phyloP scores from a whole-genome alignment of 1,284 basidiomycete genomes.

The Austroboletus niveus region DNA sequence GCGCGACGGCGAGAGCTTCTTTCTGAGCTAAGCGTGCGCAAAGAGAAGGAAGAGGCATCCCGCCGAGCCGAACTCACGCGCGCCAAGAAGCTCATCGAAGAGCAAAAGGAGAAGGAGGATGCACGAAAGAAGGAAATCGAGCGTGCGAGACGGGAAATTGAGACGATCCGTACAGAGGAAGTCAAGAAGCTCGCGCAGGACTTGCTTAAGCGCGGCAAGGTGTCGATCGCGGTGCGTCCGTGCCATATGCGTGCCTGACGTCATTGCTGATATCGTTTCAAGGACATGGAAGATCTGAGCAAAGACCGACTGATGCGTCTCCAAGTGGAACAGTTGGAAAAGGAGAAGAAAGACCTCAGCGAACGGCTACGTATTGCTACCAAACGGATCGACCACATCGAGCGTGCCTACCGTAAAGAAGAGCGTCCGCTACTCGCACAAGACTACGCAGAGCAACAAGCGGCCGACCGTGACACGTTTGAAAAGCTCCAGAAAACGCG shows the following conservation, averaged over 20 bases:
- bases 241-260: conserved; percentile 1
- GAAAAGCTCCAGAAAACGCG: conserved; percentile 63
- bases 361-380: conserved; percentile 82
- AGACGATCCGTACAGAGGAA: conserved; percentile 80
- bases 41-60: conserved; percentile 89
- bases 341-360: conserved; percentile 90
- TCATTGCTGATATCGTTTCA: background rate
- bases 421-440: conserved; percentile 84
- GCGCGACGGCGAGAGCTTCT: conserved; percentile 87
- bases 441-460: conserved; percentile 90
- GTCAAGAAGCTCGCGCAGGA: conserved; percentile 89
- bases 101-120: conserved; percentile 66
- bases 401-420: conserved; percentile 94
- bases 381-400: conserved; percentile 94
- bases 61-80: conserved; percentile 73
- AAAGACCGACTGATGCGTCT: conserved; percentile 88
- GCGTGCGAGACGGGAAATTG: conserved; percentile 79
- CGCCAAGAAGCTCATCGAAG: conserved; percentile 75
- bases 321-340: conserved; percentile 94
- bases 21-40: conserved; percentile 81
- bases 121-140: conserved; percentile 74
- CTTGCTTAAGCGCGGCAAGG: conserved; percentile 83
- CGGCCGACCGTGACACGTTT: conserved; percentile 70
- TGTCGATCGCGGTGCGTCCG: conserved; percentile 71
- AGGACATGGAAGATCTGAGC: conserved; percentile 85